A percentile compares a stretch with the other conserved stretches of the same genome.
phyloP scores from a whole-genome alignment of 441 rosid genomes.

The Eutrema salsugineum region DNA sequence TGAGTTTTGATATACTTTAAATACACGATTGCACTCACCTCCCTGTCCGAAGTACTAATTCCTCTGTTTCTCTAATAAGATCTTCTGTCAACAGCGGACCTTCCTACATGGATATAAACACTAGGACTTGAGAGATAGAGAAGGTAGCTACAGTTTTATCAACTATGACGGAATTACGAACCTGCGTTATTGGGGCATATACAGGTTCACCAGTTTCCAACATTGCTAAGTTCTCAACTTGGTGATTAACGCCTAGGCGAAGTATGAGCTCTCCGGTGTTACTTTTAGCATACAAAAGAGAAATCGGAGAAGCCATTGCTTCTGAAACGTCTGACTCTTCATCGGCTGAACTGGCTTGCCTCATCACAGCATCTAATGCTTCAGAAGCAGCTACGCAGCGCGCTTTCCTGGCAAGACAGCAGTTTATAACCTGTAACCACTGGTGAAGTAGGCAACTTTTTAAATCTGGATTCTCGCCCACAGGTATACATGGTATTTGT shows the following conservation, averaged over 20 bases:
- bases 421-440: constrained; percentile 86
- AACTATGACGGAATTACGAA: constrained; percentile 28
- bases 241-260: constrained; percentile 64
- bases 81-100: constrained; percentile 95
- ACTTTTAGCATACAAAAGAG: constrained; percentile 57
- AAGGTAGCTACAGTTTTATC: constrained; percentile 12
- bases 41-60: constrained; percentile 92
- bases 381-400: constrained; percentile 52
- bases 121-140: not conserved
- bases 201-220: constrained; percentile 93
- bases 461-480: constrained; percentile 70
- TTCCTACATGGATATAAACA: constrained; percentile 49
- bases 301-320: constrained; percentile 26
- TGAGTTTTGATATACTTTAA: not conserved
- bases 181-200: constrained; percentile 87
- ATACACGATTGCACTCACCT: constrained; percentile 44
- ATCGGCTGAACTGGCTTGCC: constrained; percentile 41
- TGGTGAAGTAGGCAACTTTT: constrained; percentile 85
- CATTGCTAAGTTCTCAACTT: constrained; percentile 63
- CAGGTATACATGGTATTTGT: constrained; percentile 74
- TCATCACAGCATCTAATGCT: constrained; percentile 67
- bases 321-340: constrained; percentile 40
- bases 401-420: constrained; percentile 84
- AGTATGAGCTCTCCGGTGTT: constrained; percentile 70
- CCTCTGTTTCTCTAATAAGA: constrained; percentile 94